Evolutionary conservation across 2,329 filamentous ascomycete genomes (phyloP), one percentile per base, ranked within the genome.

Genomic region (Trichophyton rubrum): DNA sequence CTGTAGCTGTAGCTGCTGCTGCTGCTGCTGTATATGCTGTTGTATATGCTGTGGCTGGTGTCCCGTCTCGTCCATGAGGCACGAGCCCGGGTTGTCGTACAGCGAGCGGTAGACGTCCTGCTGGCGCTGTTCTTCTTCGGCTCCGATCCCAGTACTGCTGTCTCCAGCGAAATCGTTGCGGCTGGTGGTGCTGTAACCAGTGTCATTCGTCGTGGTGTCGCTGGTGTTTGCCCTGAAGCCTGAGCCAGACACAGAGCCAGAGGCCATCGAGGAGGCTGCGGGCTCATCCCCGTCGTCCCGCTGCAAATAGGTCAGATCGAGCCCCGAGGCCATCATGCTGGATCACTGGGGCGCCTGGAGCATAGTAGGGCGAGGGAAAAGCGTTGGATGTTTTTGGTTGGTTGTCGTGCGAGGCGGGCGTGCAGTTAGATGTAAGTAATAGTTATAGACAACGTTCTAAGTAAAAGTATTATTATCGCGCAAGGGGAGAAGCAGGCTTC

Each of bases 161-260:
- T 55, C 51, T 35, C 51, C 51, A n/a, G 51, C 51, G 30, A 55
- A 55, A 8, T 55, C 51, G 55, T 43, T 33, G 11, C 40, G 55
- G 17, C 40, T 57, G 55, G 22, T 57, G 33, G 22, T 57, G 33
- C 40, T 57, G 55, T 57, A 41, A 20, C 55, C 40, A 35, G 55
- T 57, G 17, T 43, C 40, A 20, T 40, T 57, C 20, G 35, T 57
- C 13, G 35, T 57, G n/a, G 55, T 57, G n/a, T 43, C 40, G 55
- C 40, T 57, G 35, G 17, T 57, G 55, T 55, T 55, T 55, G 51
- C 51, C n/a, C 27, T n/a, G n/a, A 55, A 55, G 51, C 51, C 51
- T 27, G 51, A 55, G 27, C 51, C 51, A 0, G 33, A 38, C 9
- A 38, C 33, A 38, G 33, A 38, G 33, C 33, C 33, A 13, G 33